A percentile compares a stretch with the other conserved stretches of the same genome.
Conservation (phyloP, 176 grass and related monocot species). For the Eleusine coracana region DNA sequence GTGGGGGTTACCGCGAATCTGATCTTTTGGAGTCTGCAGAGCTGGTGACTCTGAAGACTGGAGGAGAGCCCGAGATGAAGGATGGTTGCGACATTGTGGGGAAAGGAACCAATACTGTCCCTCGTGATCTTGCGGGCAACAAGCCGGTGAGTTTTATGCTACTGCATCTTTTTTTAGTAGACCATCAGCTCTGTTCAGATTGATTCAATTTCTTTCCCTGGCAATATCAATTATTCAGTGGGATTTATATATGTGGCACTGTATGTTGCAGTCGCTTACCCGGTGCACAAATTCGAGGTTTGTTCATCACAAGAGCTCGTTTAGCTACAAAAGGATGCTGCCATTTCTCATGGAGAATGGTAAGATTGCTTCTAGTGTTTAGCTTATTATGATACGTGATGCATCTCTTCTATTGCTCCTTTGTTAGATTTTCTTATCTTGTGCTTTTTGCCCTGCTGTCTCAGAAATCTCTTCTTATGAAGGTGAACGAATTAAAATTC, state of each 20-base stretch:
- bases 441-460: conserved; percentile 38
- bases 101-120: conserved; percentile 10
- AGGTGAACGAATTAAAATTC: conserved; percentile 24
- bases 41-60: background rate
- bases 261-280: conserved; percentile 52
- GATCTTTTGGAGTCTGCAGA: background rate
- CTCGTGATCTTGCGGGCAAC: conserved; percentile 8
- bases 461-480: conserved; percentile 43
- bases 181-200: background rate
- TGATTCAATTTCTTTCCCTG: background rate
- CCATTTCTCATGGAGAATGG: conserved; percentile 81
- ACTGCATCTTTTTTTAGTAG: background rate
- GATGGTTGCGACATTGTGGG: background rate
- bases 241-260: background rate
- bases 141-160: conserved; percentile 38
- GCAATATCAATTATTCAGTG: background rate
- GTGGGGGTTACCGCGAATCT: background rate
- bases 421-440: conserved; percentile 29
- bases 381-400: background rate
- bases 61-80: conserved; percentile 29
- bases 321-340: conserved; percentile 91
- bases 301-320: conserved; percentile 55
- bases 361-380: conserved; percentile 26
- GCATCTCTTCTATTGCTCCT: background rate
- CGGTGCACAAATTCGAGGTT: conserved; percentile 59